phyloP scores from a whole-genome alignment of 2,329 filamentous ascomycete genomes.

The Cladophialophora bantiana region DNA sequence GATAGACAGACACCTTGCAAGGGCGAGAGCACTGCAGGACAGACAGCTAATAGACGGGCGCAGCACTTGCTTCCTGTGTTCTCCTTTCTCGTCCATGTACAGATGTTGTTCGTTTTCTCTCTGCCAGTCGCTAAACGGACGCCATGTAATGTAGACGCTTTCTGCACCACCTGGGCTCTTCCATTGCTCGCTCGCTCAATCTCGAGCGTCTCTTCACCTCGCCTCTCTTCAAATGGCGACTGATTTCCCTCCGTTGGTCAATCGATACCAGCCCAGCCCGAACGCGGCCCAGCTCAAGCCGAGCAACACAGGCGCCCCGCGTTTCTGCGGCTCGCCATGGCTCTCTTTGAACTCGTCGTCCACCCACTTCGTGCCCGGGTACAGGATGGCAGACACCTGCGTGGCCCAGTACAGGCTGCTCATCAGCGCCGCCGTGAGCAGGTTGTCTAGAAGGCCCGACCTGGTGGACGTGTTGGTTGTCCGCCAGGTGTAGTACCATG shows the following conservation, averaged over 20 bases:
- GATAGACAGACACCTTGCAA: no score
- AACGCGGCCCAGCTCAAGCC: constrained; percentile 22
- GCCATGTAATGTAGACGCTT: no score
- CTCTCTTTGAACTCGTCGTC: constrained; percentile 54
- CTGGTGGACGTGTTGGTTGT: neutral
- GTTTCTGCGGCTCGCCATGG: constrained; percentile 27
- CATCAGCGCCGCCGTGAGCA: constrained; percentile 25
- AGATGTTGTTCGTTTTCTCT: no score
- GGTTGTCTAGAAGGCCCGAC: constrained; percentile 16
- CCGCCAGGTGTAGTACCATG: constrained; percentile 29
- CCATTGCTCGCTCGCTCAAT: no score
- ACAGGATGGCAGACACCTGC: constrained; percentile 52
- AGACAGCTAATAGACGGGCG: no score
- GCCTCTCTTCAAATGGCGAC: constrained; percentile 3
- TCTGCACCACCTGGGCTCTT: no score
- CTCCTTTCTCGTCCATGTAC: no score
- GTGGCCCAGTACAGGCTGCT: constrained; percentile 29
- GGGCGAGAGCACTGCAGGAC: no score
- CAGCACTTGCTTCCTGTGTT: no score
- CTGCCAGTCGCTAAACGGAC: no score
- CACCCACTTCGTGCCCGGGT: constrained; percentile 53
- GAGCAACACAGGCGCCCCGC: constrained; percentile 25
- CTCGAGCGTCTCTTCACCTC: no score
- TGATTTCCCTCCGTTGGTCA: constrained; percentile 2
- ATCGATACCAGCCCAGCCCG: constrained; percentile 26